Evolutionary conservation across 2,329 filamentous ascomycete species (phyloP).

Genomic region (Aspergillus niger): DNA sequence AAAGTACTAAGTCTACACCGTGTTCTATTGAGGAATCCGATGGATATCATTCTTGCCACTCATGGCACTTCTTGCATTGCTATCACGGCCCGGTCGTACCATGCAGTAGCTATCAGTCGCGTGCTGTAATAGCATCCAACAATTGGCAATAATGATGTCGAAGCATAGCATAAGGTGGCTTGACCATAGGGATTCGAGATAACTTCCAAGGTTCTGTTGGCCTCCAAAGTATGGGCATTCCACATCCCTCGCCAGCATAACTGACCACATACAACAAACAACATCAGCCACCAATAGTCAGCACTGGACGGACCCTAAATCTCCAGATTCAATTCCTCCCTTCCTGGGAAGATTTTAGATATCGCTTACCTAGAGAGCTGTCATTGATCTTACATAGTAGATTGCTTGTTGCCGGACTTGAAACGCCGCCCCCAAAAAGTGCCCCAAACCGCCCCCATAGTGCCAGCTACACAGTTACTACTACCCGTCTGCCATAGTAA

Average conservation of each 20-base stretch:
- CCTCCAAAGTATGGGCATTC: conserved; percentile 16
- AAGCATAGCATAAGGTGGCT: background rate
- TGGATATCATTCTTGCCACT: background rate
- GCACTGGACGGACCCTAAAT: background rate
- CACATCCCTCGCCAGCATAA: conserved; percentile 24
- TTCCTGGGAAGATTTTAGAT: background rate
- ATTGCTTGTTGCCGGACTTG: background rate
- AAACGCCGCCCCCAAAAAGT: background rate
- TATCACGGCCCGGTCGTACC: background rate
- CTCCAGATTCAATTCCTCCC: background rate
- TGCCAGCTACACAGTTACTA: background rate
- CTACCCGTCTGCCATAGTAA: background rate
- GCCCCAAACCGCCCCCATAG: background rate
- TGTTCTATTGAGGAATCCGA: background rate
- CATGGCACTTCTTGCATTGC: background rate
- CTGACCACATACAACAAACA: conserved; percentile 7
- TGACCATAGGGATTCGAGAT: background rate
- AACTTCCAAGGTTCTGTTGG: background rate
- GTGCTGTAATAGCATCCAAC: background rate
- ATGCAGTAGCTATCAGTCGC: background rate
- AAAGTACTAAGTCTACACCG: background rate
- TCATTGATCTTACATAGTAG: background rate
- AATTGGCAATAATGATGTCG: background rate
- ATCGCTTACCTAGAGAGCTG: background rate
- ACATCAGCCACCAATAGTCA: background rate